phyloP scores from a whole-genome alignment of 2,329 filamentous ascomycete species.

The Lasiodiplodia theobromae region DNA sequence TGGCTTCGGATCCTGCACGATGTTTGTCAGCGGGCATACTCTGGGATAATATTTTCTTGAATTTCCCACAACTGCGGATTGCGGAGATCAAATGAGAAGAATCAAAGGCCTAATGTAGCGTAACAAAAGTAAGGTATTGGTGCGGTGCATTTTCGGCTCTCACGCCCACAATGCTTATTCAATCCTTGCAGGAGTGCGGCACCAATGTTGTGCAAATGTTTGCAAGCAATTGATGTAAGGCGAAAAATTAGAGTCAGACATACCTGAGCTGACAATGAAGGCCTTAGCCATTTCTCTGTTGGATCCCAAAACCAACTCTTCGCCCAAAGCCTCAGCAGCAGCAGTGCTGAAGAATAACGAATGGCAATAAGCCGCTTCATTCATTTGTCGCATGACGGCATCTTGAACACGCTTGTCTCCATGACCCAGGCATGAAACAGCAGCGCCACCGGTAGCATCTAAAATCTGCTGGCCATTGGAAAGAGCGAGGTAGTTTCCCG shows the following conservation, averaged over 20 bases:
- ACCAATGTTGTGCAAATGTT: neutral
- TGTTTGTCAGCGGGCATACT: neutral
- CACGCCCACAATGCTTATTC: neutral
- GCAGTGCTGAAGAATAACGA: constrained; percentile 65
- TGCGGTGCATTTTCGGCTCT: neutral
- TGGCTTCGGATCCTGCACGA: constrained; percentile 68
- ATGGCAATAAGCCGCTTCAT: constrained; percentile 65
- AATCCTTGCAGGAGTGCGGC: neutral
- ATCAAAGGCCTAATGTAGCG: too few relatives aligned
- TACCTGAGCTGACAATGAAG: constrained; percentile 66
- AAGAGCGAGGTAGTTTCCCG: constrained; percentile 61
- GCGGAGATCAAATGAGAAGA: too few relatives aligned
- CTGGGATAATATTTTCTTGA: neutral
- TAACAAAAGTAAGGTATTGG: neutral
- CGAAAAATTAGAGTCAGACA: neutral
- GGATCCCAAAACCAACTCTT: constrained; percentile 59
- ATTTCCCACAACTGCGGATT: too few relatives aligned
- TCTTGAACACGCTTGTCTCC: constrained; percentile 66
- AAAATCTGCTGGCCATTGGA: constrained; percentile 67
- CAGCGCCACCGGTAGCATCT: constrained; percentile 77
- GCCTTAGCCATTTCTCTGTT: constrained; percentile 60
- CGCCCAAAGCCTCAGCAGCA: constrained; percentile 61
- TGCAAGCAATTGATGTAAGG: neutral
- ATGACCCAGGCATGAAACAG: constrained; percentile 75
- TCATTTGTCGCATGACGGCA: constrained; percentile 67